Evolutionary conservation across 106 monocot genomes (phyloP), one percentile per base, ranked within the genome.

Genomic region (Acanthochlamys bracteata): DNA sequence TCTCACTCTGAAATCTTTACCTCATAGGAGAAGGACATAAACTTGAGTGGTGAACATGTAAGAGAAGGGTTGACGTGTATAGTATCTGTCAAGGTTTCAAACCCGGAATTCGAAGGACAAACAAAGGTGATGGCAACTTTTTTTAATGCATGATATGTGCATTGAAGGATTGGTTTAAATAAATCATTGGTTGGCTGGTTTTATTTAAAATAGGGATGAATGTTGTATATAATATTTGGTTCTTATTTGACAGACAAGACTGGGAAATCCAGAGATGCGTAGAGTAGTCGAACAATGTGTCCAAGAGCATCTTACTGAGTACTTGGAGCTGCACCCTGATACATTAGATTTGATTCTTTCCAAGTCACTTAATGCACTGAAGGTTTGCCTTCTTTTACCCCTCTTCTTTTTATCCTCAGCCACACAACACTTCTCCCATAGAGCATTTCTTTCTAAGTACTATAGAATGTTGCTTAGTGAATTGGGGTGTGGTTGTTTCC

Each of bases 41-140:
- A 39, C 70, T 85, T 96, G 64, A 96, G 91, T 64, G 96, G 96
- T 4, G 96, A 96, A 65, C 90, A 96, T 79, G 96, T 91, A 39
- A 75, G 96, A 66, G 96, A 96, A 76, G 96, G 96, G 64, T 79
- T 96, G 67, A 91, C 96, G 14, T 96, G 96, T 69, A 78, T 96
- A 25, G 42, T 96, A 41, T 88, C 96, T 39, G 91, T 96, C 27
- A 96, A 96, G 74, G 90, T 96, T 25, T 78, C 82, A 59, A 85
- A 88, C 59, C 91, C 96, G 62, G 96, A 96, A 73, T 96, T 96
- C 83, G 96, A 96, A 83, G 96, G 96, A 49, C 96, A 98, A 66
- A 98, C 96, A 64, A 98, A 98, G 96, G 96, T 88, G 6, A 49
- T 10, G 10, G 1, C 49, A 12, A 4, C 3, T 49, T 49, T 1